Evolutionary conservation across 139 green algal genomes (phyloP), one percentile per base, ranked within the genome.

Genomic region (Micractinium sp.): DNA sequence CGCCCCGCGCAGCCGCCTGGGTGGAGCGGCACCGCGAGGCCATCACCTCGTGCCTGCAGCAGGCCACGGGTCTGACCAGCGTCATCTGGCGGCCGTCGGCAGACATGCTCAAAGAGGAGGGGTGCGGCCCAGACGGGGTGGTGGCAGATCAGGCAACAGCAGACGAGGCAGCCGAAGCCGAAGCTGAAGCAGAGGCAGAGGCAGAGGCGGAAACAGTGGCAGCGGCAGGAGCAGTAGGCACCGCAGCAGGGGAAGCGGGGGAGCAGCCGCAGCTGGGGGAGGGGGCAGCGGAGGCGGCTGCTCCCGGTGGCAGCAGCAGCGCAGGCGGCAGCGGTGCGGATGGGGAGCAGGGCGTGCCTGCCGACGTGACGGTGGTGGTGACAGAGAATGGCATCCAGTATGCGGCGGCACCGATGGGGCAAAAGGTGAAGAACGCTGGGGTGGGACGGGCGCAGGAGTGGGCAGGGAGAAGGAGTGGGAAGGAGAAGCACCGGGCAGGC

Each of bases 71-170:
- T 31, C 41, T 83, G 3, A 56, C 29, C 12, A 80, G 36, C 76
- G 69, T 97, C 0, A 89, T 95, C n/a, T 98, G 95, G 96, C 89
- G 93, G 23, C 93, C 92, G 2, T 61, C 90, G 7, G 87, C 63
- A 5, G 88, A 89, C 18, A 95, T 98, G 82, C 91, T 97, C 33
- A 87, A 91, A 31, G 92, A 97, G 86, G 95, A 98, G 85, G 95
- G 95, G 5, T 90, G 85, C 63, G 82, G 31, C 3, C 56, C 74
- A 4, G 83, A 83, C n/a, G 85, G 41, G 29, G 60, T 85, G 61
- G 76, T 73, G 67, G 85, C 77, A 25, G 78, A 41, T 73, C 77
- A 80, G 1, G 83, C 53, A 85, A 73, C 36, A 66, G 66, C 39
- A 83, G 63, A 80, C 81, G 77, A 38, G 86, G 66, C 36, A 60